Percentiles rank a stretch among this genome's conserved stretches.
phyloP scores from a whole-genome alignment of 2,329 filamentous ascomycete genomes.

The Penicillium sp. region DNA sequence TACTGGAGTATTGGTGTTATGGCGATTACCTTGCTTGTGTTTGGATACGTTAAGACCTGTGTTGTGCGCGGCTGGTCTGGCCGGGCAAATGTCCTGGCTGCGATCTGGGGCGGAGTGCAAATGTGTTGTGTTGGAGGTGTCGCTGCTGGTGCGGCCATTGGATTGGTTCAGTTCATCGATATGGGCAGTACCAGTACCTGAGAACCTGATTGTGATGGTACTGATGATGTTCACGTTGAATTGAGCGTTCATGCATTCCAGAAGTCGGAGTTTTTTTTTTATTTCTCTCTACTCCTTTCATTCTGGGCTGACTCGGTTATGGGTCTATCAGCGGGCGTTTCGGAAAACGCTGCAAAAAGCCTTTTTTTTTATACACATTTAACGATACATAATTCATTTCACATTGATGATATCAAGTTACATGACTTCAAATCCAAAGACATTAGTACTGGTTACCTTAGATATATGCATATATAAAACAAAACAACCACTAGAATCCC shows the following conservation, averaged over 20 bases:
- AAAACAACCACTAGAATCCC: background rate
- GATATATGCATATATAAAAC: slow-evolving; percentile 2
- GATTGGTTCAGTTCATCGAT: slow-evolving; percentile 60
- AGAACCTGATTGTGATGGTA: background rate
- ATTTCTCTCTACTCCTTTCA: background rate
- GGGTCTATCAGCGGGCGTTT: slow-evolving; percentile 7
- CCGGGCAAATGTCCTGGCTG: slow-evolving; percentile 51
- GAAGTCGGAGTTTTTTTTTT: background rate
- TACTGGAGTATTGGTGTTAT: slow-evolving; percentile 48
- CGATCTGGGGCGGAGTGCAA: slow-evolving; percentile 61
- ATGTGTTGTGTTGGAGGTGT: slow-evolving; percentile 65
- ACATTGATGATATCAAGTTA: background rate
- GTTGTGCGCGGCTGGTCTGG: slow-evolving; percentile 48
- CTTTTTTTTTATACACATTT: background rate
- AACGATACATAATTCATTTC: background rate
- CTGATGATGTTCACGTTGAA: background rate
- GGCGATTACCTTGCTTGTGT: slow-evolving; percentile 42
- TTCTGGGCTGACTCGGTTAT: background rate
- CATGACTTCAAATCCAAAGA: background rate
- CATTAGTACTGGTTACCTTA: background rate
- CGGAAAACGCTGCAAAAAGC: background rate
- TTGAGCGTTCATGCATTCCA: slow-evolving; percentile 6
- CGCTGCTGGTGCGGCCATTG: slow-evolving; percentile 66
- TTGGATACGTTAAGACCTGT: slow-evolving; percentile 48
- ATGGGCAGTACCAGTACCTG: slow-evolving; percentile 17